Base-by-base conservation (phyloP, 192 early-diverging fungal genomes). In the Hyaloraphidium curvatum region DNA sequence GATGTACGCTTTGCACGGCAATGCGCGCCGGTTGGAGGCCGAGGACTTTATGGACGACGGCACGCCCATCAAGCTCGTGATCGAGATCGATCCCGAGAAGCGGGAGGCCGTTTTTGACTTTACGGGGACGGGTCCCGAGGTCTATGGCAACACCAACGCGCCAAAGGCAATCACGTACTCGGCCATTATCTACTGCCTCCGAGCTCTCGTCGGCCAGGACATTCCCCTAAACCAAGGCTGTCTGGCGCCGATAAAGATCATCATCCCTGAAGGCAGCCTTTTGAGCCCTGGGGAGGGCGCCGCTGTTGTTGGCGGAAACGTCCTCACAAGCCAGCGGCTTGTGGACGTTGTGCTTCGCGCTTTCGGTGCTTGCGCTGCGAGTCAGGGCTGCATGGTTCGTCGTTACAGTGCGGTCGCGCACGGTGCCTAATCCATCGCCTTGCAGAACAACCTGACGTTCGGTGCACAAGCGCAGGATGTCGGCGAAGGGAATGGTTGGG, bases 221-320 rank as follows among this genome's bases (percentile, higher is more conserved):
- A 89, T 97, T 43, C 94, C 94, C 1, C 67, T 97, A 58, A 97
- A 97, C 61, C 87, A 91, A 60, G 94, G 93, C 25, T 91, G 89
- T 35, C 66, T 97, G n/a, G 70, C 68, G 2, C 91, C 94, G 0
- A 78, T 97, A 29, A 60, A 50, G 16, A 76, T 97, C 31, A 59
- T 68, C 13, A 90, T 97, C 35, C 94, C 94, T 1, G 59, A 73
- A 5, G 66, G 69, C n/a, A 82, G 82, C 1, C 61, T 97, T 28
- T 67, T 97, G 19, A 66, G 67, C 23, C 94, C 94, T 0, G 78
- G 79, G 0, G 81, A 84, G 37, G 73, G 56, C 2, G 82, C 87
- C 2, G 94, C 94, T 0, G 94, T 97, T 0, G 94, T 97, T 13
- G 94, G 94, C 39, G 94, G 94, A 30, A 97, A 97, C 53, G 94